Evolutionary conservation across 2,329 filamentous ascomycete species (phyloP), one percentile per base, ranked within the genome.

Genomic region (Colletotrichum simmondsii): DNA sequence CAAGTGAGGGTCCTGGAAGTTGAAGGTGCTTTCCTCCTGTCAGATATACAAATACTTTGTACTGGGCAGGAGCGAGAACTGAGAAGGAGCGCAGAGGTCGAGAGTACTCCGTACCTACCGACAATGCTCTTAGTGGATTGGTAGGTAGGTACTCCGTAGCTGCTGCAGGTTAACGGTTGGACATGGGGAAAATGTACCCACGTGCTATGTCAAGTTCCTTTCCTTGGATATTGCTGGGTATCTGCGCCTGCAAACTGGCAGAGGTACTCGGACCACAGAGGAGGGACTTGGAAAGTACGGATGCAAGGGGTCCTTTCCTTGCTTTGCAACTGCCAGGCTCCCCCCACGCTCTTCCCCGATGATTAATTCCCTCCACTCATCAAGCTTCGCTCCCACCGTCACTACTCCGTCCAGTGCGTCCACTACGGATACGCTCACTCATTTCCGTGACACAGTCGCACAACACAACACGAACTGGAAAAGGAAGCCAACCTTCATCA

Each of bases 311-410:
- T 5, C 24, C 35, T 54, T 54, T 68, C 65, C 69, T 28, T 68
- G 65, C 58, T 63, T 68, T 12, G 58, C 19, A 35, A 35, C 19
- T 60, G 53, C 69, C 65, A 69, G 69, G 69, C 30, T 57, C 54
- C 70, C 68, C 70, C 70, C 70, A 70, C 70, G 70, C 70, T 46
- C 60, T 65, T 60, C 54, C 66, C 70, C 16, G 16, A 26, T 62
- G 57, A 37, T 57, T 28, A 58, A 30, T 24, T 52, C 59, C 70
- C 59, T 70, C 66, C 70, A 65, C 59, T 65, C 37, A 65, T 72
- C 66, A 72, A 65, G 70, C 70, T 72, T 70, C 70, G 60, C 42
- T 24, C 60, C 70, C 3, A 42, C 37, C 37, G 37, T 42, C 37
- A 42, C 37, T 42, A 19, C 37, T 19, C 37, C 5, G 37, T 42